Evolutionary conservation across 179 eudicot genomes (phyloP).

Genomic region (Actinidia chinensis): DNA sequence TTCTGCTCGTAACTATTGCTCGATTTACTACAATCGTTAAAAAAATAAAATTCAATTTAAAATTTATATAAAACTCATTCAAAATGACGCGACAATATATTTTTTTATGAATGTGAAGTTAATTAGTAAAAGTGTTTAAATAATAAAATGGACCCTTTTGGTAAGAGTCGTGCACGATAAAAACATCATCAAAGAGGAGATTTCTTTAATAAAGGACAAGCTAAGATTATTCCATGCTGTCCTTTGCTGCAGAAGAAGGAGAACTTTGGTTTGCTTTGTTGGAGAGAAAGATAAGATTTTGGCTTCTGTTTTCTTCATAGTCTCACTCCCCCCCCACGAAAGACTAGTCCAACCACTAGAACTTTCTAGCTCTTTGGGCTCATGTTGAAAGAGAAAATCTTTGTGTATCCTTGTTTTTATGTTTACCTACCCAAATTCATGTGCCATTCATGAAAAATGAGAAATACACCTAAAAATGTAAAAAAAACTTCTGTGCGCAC

Average conservation of each 20-base stretch:
- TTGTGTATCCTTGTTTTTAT: neutral
- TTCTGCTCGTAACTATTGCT: no score
- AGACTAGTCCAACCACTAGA: constrained; percentile 14
- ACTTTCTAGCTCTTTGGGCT: neutral
- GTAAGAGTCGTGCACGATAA: no score
- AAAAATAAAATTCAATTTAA: no score
- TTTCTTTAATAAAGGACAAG: constrained; percentile 46
- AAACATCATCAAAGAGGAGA: constrained; percentile 31
- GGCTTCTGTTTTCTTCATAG: constrained; percentile 27
- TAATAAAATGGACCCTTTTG: no score
- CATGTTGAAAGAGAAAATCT: neutral
- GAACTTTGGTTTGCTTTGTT: constrained; percentile 46
- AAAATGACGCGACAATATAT: no score
- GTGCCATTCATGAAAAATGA: neutral
- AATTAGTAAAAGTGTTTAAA: no score
- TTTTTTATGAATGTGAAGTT: no score
- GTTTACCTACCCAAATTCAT: neutral
- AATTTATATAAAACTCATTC: no score
- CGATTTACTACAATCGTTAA: no score
- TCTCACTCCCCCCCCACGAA: neutral
- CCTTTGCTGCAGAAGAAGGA: constrained; percentile 37
- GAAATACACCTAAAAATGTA: no score
- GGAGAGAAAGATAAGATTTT: constrained; percentile 58
- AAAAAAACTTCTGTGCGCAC: neutral
- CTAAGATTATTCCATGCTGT: constrained; percentile 47